Conservation (phyloP, 2,329 filamentous ascomycete genomes). For the Pseudofabraea citricarpa region DNA sequence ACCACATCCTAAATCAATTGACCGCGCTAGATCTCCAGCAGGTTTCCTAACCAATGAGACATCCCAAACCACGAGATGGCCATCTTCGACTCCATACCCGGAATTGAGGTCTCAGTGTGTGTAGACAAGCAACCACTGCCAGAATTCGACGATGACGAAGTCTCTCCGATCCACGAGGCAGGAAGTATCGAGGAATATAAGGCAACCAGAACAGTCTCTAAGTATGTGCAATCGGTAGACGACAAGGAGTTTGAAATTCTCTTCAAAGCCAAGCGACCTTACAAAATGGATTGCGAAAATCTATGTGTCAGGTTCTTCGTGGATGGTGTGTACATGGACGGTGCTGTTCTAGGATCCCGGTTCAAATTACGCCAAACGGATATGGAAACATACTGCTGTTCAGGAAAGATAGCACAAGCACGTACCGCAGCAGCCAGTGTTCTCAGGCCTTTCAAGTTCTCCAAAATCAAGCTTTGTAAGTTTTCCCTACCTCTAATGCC, state of each 20-base stretch:
- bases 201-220: slow-evolving; percentile 1
- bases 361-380: not conserved
- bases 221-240: slow-evolving; percentile 9
- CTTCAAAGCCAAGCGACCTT: slow-evolving; percentile 1
- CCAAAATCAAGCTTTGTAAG: slow-evolving; percentile 11
- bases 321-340: not conserved
- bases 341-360: not conserved
- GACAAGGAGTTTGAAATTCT: slow-evolving; percentile 8
- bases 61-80: no score
- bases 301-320: not conserved
- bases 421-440: not conserved
- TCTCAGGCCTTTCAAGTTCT: slow-evolving; percentile 8
- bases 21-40: no score
- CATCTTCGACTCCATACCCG: not conserved
- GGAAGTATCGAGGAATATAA: slow-evolving; percentile 1
- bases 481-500: no score
- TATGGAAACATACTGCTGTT: not conserved
- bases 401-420: slow-evolving; percentile 3
- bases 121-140: not conserved
- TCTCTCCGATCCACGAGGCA: no score
- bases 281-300: not conserved
- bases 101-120: not conserved
- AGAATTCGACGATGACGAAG: not conserved
- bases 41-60: no score
- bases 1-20: no score